Evolutionary conservation across 1,284 basidiomycete genomes (phyloP), one percentile per base, ranked within the genome.

Genomic region (Ceratobasidium sp.): DNA sequence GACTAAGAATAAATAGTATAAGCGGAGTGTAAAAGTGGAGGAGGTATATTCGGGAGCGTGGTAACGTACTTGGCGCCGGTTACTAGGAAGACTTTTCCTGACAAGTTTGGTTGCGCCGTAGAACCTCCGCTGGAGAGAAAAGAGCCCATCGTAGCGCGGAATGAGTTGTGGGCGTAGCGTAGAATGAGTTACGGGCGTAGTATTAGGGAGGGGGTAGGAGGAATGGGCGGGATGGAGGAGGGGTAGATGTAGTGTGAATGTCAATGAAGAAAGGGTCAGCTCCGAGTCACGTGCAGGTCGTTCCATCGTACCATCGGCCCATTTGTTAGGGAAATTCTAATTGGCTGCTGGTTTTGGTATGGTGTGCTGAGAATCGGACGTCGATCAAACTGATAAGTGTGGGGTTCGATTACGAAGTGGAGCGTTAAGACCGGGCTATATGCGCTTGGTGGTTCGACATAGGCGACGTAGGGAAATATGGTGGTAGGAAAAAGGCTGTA

Each of bases 31-130:
- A 1, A 71, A 23, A 45, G 17, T 45, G 10, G 39, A 6, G 39
- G 39, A 42, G 39, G 13, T 5, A 42, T 13, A 42, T 6, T 6
- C 7, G 58, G 35, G 37, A 31, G 53, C 31, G 58, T 33, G 42
- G 77, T 37, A n/a, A 75, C 84, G 69, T 65, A 85, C 84, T 85
- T 85, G 78, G 81, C 85, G 39, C 85, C 85, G 0, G 85, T 86
- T 17, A 87, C 84, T 73, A 86, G 78, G 60, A 83, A 79, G 42
- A 86, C 84, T 77, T 85, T 85, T 1, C 85, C 85, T 0, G 78
- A 80, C 28, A 87, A 78, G 77, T 85, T 83, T 17, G 82, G 81
- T 51, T 74, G 69, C 17, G 15, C 60, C 49, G 49, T n/a, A 33
- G 49, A 54, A 35, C 15, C 39, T 26, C 39, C 33, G 35, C 31